These are phyloP conservation scores for Pythium brassicae DNA, from an alignment of 352 stramenopile species.

Conservation along the genomic window DNA sequence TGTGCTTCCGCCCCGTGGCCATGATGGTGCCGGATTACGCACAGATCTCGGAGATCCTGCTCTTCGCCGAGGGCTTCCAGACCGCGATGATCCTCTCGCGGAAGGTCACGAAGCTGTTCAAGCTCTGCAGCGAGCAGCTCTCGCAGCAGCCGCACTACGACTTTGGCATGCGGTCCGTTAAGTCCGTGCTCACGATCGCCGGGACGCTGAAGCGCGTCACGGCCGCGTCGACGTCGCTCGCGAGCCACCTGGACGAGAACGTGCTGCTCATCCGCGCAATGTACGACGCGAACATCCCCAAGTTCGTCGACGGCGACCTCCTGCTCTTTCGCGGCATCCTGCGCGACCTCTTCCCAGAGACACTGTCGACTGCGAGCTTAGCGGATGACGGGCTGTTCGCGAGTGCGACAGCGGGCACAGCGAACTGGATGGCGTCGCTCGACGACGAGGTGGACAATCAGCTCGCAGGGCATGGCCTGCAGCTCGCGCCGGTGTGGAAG, in stretches of 20 bases:
- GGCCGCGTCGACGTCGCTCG: slow-evolving; percentile 9
- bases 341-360: slow-evolving; percentile 80
- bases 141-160: slow-evolving; percentile 85
- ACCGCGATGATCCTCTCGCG: slow-evolving; percentile 51
- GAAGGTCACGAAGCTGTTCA: slow-evolving; percentile 79
- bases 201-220: slow-evolving; percentile 51
- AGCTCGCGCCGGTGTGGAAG: slow-evolving; percentile 68
- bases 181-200: slow-evolving; percentile 76
- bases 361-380: slow-evolving; percentile 4
- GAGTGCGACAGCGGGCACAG: slow-evolving; percentile 8
- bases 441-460: slow-evolving; percentile 79
- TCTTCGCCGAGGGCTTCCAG: slow-evolving; percentile 81
- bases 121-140: slow-evolving; percentile 82
- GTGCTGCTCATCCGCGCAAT: slow-evolving; percentile 93
- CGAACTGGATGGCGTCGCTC: slow-evolving; percentile 44
- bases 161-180: slow-evolving; percentile 86
- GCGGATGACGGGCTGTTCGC: neutral
- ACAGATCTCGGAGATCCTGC: slow-evolving; percentile 80
- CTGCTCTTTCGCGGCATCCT: slow-evolving; percentile 88
- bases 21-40: slow-evolving; percentile 90
- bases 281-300: slow-evolving; percentile 88
- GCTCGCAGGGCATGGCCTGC: slow-evolving; percentile 48
- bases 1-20: slow-evolving; percentile 77
- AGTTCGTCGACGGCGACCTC: slow-evolving; percentile 88
- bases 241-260: slow-evolving; percentile 37